Evolutionary conservation across 306 rosid species (phyloP), one percentile per base, ranked within the genome.

Genomic region (Castanea mollissima): DNA sequence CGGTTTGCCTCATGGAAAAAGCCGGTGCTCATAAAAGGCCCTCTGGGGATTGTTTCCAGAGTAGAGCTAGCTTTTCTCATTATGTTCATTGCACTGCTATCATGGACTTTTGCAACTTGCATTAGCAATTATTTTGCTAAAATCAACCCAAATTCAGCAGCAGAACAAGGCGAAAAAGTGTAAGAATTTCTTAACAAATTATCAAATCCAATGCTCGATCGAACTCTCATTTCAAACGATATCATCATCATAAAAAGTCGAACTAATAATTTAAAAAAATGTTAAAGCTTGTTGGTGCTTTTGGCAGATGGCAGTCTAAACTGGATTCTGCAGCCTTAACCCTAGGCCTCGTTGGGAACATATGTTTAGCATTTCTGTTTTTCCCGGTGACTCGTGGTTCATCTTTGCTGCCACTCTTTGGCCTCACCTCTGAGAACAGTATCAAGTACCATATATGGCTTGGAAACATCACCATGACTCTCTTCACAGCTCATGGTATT

Each of bases 381-480:
- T 91, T 83, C 20, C 98, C 97, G 1, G 96, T 93, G 73, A 83
- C 95, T 0, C 93, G 97, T 5, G 91, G 93, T 29, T 93, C 98
- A 31, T 89, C 98, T 62, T 52, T 93, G 67, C 83, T 93, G 74
- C 89, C 89, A 5, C 71, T 93, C 44, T 14, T 91, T 12, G 93
- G 98, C 11, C 90, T 91, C 25, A 90, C 90, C 2, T 88, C 95
- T 6, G 98, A 93, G 81, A 84, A 81, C 1, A 79, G 93, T 85
- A 86, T 91, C 71, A 93, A 87, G 78, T 93, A 90, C 77, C 98
- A 93, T 79, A 89, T 91, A 6, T 93, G 97, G 95, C 82, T 93
- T 15, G 98, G 98, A 74, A 83, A 93, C 79, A 29, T 87, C 6
- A 71, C 59, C 70, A 85, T 91, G 95, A 60, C 79, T 5, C 69